These are phyloP conservation scores for Mucor velutinosus DNA, from an alignment of 371 early-diverging fungal genomes.

Conservation along the genomic window DNA sequence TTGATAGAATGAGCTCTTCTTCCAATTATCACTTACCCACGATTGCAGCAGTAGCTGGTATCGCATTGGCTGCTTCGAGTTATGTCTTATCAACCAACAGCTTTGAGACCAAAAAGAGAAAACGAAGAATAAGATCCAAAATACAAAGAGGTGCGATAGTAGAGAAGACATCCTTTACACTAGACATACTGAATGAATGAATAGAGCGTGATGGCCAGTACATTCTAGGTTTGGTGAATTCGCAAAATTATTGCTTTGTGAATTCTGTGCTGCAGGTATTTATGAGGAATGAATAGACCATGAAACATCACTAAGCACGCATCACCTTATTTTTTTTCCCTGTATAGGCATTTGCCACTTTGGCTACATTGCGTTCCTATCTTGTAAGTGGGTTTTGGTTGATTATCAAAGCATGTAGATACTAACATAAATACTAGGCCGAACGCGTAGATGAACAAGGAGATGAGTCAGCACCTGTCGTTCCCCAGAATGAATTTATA, in stretches of 20 bases:
- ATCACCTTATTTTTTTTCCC: too few relatives aligned
- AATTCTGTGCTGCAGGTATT: conserved; percentile 83
- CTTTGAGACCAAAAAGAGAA: conserved; percentile 39
- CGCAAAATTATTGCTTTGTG: conserved; percentile 90
- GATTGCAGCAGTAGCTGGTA: conserved; percentile 51
- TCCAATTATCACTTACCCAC: conserved; percentile 52
- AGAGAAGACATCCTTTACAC: too few relatives aligned
- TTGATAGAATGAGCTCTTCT: conserved; percentile 27
- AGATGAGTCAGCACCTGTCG: conserved; percentile 41
- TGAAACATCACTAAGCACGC: not conserved
- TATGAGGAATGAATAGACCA: not conserved
- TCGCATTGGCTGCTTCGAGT: conserved; percentile 51
- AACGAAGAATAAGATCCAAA: conserved; percentile 43
- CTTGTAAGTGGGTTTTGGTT: conserved; percentile 28
- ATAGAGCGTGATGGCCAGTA: conserved; percentile 51
- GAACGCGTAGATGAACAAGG: conserved; percentile 57
- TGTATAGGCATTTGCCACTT: conserved; percentile 57
- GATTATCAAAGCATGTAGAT: not conserved
- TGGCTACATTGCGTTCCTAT: conserved; percentile 52
- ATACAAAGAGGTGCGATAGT: conserved; percentile 34
- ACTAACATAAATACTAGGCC: conserved; percentile 26
- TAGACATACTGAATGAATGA: not conserved
- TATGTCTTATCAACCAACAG: conserved; percentile 38
- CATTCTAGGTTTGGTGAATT: conserved; percentile 75
- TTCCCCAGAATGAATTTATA: conserved; percentile 44